phyloP scores from a whole-genome alignment of 768 basidiomycete genomes.

The Gloeopeniophorella convolvens region DNA sequence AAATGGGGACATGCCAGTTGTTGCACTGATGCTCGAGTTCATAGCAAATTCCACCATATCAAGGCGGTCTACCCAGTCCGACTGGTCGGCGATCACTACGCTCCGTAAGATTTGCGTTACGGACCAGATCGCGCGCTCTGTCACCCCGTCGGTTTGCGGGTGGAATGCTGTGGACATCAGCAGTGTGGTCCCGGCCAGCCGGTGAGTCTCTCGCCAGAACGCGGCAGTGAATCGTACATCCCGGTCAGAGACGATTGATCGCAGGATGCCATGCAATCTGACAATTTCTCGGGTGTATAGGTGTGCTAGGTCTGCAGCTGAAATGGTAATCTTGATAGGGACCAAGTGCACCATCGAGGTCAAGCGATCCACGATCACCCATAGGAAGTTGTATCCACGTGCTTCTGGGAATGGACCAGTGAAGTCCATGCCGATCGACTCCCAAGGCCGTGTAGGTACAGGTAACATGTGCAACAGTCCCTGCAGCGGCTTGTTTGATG shows the following conservation, averaged over 20 bases:
- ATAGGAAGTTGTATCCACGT: slow-evolving; percentile 17
- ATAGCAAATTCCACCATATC: not conserved
- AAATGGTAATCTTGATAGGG: not conserved
- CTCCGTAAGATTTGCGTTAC: not conserved
- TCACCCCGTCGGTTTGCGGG: not conserved
- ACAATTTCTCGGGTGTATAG: not conserved
- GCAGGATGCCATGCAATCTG: not conserved
- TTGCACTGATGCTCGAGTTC: not conserved
- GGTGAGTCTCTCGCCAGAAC: not conserved
- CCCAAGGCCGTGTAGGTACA: slow-evolving; percentile 14
- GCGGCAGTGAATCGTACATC: not conserved
- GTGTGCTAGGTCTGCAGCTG: not conserved
- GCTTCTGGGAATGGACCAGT: slow-evolving; percentile 18
- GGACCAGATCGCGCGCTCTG: not conserved
- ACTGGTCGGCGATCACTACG: not conserved
- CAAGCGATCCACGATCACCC: slow-evolving; percentile 12
- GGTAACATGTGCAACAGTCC: slow-evolving; percentile 1
- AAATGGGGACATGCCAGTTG: not conserved
- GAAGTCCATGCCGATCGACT: slow-evolving; percentile 22
- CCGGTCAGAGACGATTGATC: not conserved
- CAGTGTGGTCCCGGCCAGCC: not conserved
- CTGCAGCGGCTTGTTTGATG: slow-evolving; percentile 8
- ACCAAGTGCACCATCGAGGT: not conserved
- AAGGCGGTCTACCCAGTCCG: not conserved
- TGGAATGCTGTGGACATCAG: not conserved